Evolutionary conservation across 1,284 basidiomycete genomes (phyloP), one percentile per base, ranked within the genome.

Genomic region (Naganishia sp.): DNA sequence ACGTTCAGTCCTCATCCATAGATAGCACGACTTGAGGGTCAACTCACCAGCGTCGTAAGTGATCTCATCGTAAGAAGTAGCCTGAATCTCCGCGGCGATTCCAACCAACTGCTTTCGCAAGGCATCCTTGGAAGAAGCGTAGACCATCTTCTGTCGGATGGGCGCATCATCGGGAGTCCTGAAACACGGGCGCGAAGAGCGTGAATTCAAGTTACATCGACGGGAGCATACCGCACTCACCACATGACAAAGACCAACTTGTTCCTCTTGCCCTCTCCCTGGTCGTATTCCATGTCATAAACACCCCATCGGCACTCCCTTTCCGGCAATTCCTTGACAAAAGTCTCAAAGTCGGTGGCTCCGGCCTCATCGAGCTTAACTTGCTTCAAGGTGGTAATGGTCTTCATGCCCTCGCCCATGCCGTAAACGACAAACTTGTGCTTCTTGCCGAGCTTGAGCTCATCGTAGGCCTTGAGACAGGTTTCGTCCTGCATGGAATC

Each of bases 121-220:
- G 13, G 89, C 90, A 50, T 94, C 91, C 81, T 89, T 92, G 71
- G 95, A 98, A 28, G 93, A 89, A 49, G 95, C 90, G 80, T 87
- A 92, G 73, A 97, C 76, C 94, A 99, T 98, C 89, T 96, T 98
- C 76, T 86, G 82, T 83, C 89, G 94, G 81, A 96, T 85, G 83
- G 87, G 90, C 61, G 93, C 87, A 49, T 83, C 82, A 76, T 96
- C 94, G 69, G 95, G 95, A 28, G 88, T 86, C 94, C 94, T 96
- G 73, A 21, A 41, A 23, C 41, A 41, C 3, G 31, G 23, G 52
- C 11, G 18, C 32, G 7, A 21, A 58, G 23, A 23, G 50, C 13
- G 39, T 46, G 21, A 50, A 39, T 28, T 0, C 43, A n/a, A 15
- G 6, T n/a, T 47, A 18, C 28, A 4, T 43, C 42, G 32, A 35